Evolutionary conservation across 1,284 basidiomycete species (phyloP).

Genomic region (Athelia psychrophila): DNA sequence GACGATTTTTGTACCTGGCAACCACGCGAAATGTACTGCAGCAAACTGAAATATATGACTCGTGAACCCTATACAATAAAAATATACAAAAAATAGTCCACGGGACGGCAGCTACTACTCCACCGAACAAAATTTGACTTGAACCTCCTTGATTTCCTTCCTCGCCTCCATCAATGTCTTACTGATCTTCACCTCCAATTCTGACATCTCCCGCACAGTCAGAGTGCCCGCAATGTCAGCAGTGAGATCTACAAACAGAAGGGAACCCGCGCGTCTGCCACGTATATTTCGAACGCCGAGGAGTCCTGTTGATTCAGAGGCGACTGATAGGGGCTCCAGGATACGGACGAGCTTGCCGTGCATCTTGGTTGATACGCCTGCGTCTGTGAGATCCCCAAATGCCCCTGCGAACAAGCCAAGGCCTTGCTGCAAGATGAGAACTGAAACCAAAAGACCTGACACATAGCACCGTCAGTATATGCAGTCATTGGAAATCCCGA

Average conservation of each 20-base stretch:
- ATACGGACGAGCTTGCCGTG: slow-evolving; percentile 49
- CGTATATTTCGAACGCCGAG: slow-evolving; percentile 65
- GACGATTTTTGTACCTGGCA: background rate
- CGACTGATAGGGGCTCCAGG: slow-evolving; percentile 52
- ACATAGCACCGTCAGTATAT: slow-evolving; percentile 31
- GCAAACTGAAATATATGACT: too few relatives aligned
- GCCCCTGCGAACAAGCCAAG: slow-evolving; percentile 68
- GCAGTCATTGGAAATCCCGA: background rate
- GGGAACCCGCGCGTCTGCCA: slow-evolving; percentile 75
- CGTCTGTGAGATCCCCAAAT: slow-evolving; percentile 84
- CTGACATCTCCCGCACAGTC: slow-evolving; percentile 55
- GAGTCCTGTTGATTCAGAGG: slow-evolving; percentile 22
- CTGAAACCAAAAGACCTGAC: slow-evolving; percentile 72
- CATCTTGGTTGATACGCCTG: slow-evolving; percentile 66
- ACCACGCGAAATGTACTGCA: too few relatives aligned
- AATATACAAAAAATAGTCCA: too few relatives aligned
- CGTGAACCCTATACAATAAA: too few relatives aligned
- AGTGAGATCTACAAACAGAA: slow-evolving; percentile 72
- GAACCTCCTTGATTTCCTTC: slow-evolving; percentile 78
- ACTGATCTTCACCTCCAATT: slow-evolving; percentile 63
- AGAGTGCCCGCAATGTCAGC: slow-evolving; percentile 64
- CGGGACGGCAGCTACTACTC: slow-evolving; percentile 8
- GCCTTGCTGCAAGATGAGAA: slow-evolving; percentile 90
- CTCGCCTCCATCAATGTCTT: slow-evolving; percentile 57
- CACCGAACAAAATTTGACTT: slow-evolving; percentile 66